phyloP scores from a whole-genome alignment of 73 alveolate species.

The Tetrahymena malaccensis region DNA sequence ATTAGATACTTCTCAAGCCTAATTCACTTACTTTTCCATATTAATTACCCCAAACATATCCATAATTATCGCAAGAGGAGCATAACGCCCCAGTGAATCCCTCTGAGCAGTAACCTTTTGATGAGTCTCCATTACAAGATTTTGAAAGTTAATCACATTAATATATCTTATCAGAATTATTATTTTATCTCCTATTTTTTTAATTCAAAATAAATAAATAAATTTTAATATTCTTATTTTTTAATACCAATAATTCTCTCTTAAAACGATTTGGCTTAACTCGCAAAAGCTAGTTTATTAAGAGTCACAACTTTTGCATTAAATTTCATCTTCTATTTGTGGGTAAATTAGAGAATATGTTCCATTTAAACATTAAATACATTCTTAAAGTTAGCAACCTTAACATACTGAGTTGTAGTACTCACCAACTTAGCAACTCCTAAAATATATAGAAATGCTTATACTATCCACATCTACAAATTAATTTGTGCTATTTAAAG shows the following conservation, averaged over 20 bases:
- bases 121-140: not conserved
- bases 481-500: not conserved
- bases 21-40: not conserved
- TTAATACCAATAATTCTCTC: not conserved
- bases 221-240: too few relatives aligned
- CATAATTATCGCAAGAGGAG: not conserved
- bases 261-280: not conserved
- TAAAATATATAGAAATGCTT: not conserved
- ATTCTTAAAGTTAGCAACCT: not conserved
- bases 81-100: not conserved
- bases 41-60: not conserved
- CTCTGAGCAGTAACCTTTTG: not conserved
- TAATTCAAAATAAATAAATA: not conserved
- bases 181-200: not conserved
- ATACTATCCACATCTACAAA: not conserved
- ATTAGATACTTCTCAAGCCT: not conserved
- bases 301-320: not conserved
- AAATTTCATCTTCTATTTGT: not conserved
- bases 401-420: not conserved
- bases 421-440: not conserved
- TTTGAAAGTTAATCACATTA: not conserved
- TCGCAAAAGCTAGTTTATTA: not conserved
- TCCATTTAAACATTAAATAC: not conserved
- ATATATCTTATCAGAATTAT: not conserved
- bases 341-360: not conserved